phyloP scores from a whole-genome alignment of 2,329 filamentous ascomycete genomes.

The Acephala macrosclerotiorum region DNA sequence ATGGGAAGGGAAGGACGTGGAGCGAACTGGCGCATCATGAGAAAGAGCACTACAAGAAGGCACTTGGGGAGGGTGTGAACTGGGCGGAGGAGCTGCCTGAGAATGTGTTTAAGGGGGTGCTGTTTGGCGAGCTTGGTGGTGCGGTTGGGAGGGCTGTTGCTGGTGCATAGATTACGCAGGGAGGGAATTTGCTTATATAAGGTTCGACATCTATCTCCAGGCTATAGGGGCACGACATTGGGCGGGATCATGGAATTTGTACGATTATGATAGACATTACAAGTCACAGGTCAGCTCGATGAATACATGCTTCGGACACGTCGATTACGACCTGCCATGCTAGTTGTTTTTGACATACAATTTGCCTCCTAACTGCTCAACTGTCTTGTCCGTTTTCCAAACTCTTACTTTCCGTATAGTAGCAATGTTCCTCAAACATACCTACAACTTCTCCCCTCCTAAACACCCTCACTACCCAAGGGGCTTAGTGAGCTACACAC shows the following conservation, averaged over 20 bases:
- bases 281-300: background rate
- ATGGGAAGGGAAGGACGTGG: slow-evolving; percentile 40
- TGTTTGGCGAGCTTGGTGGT: slow-evolving; percentile 44
- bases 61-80: slow-evolving; percentile 42
- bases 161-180: slow-evolving; percentile 13
- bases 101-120: slow-evolving; percentile 42
- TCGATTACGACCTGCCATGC: too few species aligned
- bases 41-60: slow-evolving; percentile 41
- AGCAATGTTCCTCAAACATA: too few species aligned
- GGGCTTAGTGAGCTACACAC: background rate
- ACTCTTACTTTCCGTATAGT: too few species aligned
- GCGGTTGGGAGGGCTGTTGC: slow-evolving; percentile 39
- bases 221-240: background rate
- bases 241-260: background rate
- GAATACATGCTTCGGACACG: background rate
- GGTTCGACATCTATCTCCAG: background rate
- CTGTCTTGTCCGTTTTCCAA: too few species aligned
- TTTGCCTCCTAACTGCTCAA: too few species aligned
- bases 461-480: too few species aligned
- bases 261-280: slow-evolving; percentile 4
- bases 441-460: too few species aligned
- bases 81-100: slow-evolving; percentile 43
- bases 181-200: background rate
- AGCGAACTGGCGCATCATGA: slow-evolving; percentile 39
- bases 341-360: too few species aligned